Evolutionary conservation across 169 alveolate genomes (phyloP), one percentile per base, ranked within the genome.

Genomic region (Eimeria necatrix): DNA sequence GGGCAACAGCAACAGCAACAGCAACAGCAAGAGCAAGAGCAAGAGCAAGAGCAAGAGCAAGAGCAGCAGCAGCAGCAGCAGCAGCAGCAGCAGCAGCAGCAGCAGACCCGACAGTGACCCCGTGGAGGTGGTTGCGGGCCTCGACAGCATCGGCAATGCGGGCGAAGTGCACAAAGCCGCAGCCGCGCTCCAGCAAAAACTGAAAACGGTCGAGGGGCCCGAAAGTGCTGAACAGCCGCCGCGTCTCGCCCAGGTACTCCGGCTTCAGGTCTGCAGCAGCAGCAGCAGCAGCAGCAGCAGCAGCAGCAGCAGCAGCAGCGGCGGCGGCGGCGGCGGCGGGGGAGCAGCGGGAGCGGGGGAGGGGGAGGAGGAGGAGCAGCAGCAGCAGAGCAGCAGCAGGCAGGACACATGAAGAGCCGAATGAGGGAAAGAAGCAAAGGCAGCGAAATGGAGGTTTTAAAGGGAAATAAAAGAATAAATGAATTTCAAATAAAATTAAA

Each of bases 71-170:
- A 64, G 76, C 26, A 64, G 76, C 76, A 64, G 20, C 76, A n/a
- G 76, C 76, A 64, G 26, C 76, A 64, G 76, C 76, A 64, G 46
- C 46, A 64, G 76, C 5, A 78, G 20, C 10, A 16, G 64, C 16
- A 73, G 64, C 74, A 14, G 41, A 88, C 94, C 94, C 94, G 18
- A 90, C 87, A 22, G 53, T 49, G 49, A 70, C 53, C 22, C 94
- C 94, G 73, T 90, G 78, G 6, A 90, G 88, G 46, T 90, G 94
- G 61, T 90, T 90, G 20, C 94, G 94, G 46, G 94, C 94, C 24
- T 73, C 56, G 49, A 90, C 89, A 6, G 94, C 94, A 68, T 90
- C 90, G 4, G 10, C 49, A 46, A 70, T 71, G 18, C 49, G 14
- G 4, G 52, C 46, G 48, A 70, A 90, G 48, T 73, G 90, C 24